Evolutionary conservation across 768 basidiomycete species (phyloP), one percentile per base, ranked within the genome.

Genomic region (Amanita jacksonii): DNA sequence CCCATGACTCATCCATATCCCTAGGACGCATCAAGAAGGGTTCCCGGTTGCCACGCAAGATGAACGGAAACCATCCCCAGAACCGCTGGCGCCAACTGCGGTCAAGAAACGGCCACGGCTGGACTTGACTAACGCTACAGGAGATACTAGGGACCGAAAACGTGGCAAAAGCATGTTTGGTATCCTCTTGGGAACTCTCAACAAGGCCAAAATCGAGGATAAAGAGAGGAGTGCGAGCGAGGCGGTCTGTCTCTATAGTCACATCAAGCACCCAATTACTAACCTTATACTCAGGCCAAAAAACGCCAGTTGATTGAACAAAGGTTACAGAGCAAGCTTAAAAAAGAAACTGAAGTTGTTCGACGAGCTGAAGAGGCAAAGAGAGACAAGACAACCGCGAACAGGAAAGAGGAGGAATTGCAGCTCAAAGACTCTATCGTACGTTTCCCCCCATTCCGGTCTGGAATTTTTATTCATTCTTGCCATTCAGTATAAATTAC

Each of bases 141-240:
- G 69, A 38, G 69, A 57, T 47, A 60, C 52, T 34, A 70, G 79
- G 54, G 82, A 84, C 61, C 76, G 82, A 56, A 87, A 83, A 65
- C 81, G 85, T 55, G 86, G 86, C 59, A 86, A 85, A 76, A 78
- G 75, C 66, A 85, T 88, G 82, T 85, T 90, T 66, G 87, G 85
- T 49, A 69, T 89, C 52, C 68, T 88, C 51, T 62, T 90, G 46
- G 85, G 85, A 41, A 90, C 86, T 51, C 74, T 90, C 49, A 85
- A 81, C 66, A 85, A 85, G 69, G 87, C 87, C 51, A 88, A 87
- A 68, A 80, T 74, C 52, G 86, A 90, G 68, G 86, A 87, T 61
- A 81, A 84, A 58, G 79, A 85, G 68, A 70, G 85, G 48, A 85
- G 73, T 57, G 79, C 81, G n/a, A 87, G 85, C 61, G 86, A 90